Evolutionary conservation across 2,329 filamentous ascomycete species (phyloP), one percentile per base, ranked within the genome.

Genomic region (Ceratocystis papillata): DNA sequence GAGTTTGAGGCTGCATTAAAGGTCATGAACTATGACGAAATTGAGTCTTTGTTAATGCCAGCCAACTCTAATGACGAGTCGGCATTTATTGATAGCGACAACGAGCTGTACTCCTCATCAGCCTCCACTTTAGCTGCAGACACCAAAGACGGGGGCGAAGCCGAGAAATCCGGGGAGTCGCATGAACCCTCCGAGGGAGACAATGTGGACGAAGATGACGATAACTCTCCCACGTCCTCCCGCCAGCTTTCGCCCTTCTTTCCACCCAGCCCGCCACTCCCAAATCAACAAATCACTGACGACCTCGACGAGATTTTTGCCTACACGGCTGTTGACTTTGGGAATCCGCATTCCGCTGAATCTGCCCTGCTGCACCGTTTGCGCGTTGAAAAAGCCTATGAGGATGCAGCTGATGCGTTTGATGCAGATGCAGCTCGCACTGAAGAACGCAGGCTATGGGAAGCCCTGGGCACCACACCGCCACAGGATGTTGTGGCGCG

Each of bases 371-470:
- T 71, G 53, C 71, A 71, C 20, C 75, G 77, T 41, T 76, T 82
- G 67, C 71, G 71, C 17, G 70, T 72, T 0, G 79, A 81, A 68
- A 72, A 75, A 48, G 71, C 72, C 10, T 76, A 79, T 55, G 80
- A 82, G 68, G 73, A 70, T 12, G 74, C 77, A 46, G 79, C 80
- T 0, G 78, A 80, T 30, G 70, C 72, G 2, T 68, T 73, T 15
- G 80, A 83, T 68, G 72, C 73, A 17, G 73, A 73, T 48, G 74
- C 73, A 1, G 77, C 75, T 64, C 73, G 74, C 55, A 70, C 72
- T 28, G 79, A 78, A 41, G 80, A 82, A 69, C 68, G 70, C 30
- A 71, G 74, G 59, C 73, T 83, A 73, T 82, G 80, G 80, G 70
- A 72, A 8, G 67, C 81, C 17, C 68, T 82, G 22, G 55, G 64